Base-by-base conservation (phyloP, 2,329 filamentous ascomycete species). In the Ophiostoma montium region DNA sequence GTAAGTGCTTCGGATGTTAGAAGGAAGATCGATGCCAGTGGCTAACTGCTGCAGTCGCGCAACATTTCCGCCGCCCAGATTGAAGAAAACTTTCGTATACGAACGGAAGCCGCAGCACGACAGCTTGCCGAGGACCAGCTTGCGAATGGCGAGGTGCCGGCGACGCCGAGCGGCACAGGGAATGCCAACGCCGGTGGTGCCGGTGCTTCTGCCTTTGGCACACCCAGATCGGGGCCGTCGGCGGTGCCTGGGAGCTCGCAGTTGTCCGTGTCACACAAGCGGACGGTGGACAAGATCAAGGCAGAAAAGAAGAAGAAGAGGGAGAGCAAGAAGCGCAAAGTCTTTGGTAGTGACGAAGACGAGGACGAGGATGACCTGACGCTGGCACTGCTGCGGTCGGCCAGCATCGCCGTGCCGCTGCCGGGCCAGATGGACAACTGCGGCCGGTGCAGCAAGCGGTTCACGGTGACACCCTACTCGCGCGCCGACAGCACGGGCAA, bases 391-490 rank as follows among this genome's bases (percentile, higher is more conserved):
- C 66, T 78, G 58, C 57, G 73, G 13, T 65, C 66, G 9, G 13
- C 35, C 9, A n/a, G 4, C 9, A 18, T 5, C 5, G 3, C 27
- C 35, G 36, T 47, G 31, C 80, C 81, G 2, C 62, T 82, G n/a
- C 85, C 87, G 2, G 88, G 86, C 2, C 90, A 96, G 63, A 77
- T 90, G 60, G 87, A 85, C 54, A 89, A 95, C 56, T 96, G 90
- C 61, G 87, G 85, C 54, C 67, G 81, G 3, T 96, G 90, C 63
- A 73, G 75, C 39, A 94, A 92, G 62, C 80, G 88, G 35, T 96
- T 96, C 60, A 95, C 87, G 0, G 89, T 96, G 41, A 95, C 90
- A 0, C 76, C 86, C 0, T 95, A 95, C 66, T 88, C 84, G 54
- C 83, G 87, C 55, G 76, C 81, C 27, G 87, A 85, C 0, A 84